Evolutionary conservation across 768 basidiomycete species (phyloP).

Genomic region (Lactifluus echinatus): DNA sequence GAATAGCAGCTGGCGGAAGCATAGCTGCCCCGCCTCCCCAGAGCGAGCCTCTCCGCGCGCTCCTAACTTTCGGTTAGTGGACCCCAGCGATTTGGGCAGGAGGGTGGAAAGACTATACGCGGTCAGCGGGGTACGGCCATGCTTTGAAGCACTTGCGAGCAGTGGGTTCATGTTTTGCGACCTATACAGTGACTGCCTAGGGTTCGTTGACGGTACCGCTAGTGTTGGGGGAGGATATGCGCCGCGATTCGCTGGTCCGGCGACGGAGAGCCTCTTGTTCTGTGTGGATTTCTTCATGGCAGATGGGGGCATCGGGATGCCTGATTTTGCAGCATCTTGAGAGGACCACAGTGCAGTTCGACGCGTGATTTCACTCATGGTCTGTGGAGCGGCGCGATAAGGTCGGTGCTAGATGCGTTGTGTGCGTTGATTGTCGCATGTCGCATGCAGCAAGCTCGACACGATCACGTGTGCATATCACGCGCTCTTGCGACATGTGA

Average conservation of each 20-base stretch:
- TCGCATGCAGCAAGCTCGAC: not conserved
- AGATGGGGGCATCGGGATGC: slow-evolving; percentile 55
- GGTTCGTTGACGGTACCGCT: slow-evolving; percentile 36
- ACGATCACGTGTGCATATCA: slow-evolving; percentile 9
- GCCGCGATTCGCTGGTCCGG: slow-evolving; percentile 62
- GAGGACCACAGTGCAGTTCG: not conserved
- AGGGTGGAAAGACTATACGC: slow-evolving; percentile 36
- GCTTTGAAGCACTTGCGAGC: slow-evolving; percentile 60
- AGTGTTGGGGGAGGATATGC: slow-evolving; percentile 34
- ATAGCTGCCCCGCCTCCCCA: slow-evolving; percentile 50
- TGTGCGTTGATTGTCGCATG: too few species aligned
- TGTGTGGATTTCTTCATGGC: slow-evolving; percentile 60
- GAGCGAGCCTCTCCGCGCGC: slow-evolving; percentile 66
- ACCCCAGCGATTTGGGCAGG: not conserved
- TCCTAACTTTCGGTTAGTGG: slow-evolving; percentile 32
- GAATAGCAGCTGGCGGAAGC: slow-evolving; percentile 43
- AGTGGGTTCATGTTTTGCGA: slow-evolving; percentile 64
- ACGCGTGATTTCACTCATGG: slow-evolving; percentile 8
- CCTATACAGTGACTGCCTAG: slow-evolving; percentile 59
- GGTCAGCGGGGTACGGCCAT: slow-evolving; percentile 66
- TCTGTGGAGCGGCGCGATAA: not conserved
- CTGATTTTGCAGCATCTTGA: slow-evolving; percentile 41
- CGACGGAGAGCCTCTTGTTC: slow-evolving; percentile 58
- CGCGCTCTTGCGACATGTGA: not conserved
- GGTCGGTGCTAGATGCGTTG: not conserved